Base-by-base conservation (phyloP, 192 early-diverging fungal species). In the Geranomyces michiganensis region DNA sequence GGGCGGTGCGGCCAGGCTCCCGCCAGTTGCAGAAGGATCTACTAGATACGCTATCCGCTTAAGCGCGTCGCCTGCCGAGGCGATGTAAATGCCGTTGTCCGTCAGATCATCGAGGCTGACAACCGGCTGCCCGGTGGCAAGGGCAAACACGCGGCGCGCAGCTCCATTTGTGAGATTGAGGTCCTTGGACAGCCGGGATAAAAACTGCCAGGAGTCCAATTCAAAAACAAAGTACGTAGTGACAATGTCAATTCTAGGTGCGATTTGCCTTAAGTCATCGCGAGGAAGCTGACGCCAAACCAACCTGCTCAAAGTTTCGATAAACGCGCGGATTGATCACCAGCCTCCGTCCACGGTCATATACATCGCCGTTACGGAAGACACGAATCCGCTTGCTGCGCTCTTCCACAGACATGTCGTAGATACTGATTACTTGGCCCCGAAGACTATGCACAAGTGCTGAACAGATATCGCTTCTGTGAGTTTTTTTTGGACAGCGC, bases 301-400 rank as follows among this genome's bases (percentile, higher is more conserved):
- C n/a, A 62, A 82, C 79, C 79, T 85, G 80, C 62, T 85, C 80
- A 56, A 70, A 85, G 49, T 82, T 85, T 32, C 78, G 74, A 67
- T 70, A 79, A 13, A 81, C 67, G 7, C 77, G 21, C 2, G 71
- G 45, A 21, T 80, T 81, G 29, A 85, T 62, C 8, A 85, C 70
- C 0, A 84, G 69, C 33, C 68, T 63, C 47, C 83, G 83, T 17
- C 76, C 79, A 19, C 65, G 30, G 19, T 65, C 63, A 70, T 76
- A 82, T 4, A 73, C 46, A 59, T 86, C 84, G 14, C 84, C 84
- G 55, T 86, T 86, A 31, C 72, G 66, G 64, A 79, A 86, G 30
- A 86, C 55, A 15, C 78, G 71, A n/a, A 86, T 78, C 41, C 68
- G 70, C 41, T 75, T 62, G 61, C 74, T 73, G 13, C 72, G 69